Percentiles rank a stretch among this genome's conserved stretches.
phyloP scores from a whole-genome alignment of 306 rosid genomes.

The Trifolium pratense region DNA sequence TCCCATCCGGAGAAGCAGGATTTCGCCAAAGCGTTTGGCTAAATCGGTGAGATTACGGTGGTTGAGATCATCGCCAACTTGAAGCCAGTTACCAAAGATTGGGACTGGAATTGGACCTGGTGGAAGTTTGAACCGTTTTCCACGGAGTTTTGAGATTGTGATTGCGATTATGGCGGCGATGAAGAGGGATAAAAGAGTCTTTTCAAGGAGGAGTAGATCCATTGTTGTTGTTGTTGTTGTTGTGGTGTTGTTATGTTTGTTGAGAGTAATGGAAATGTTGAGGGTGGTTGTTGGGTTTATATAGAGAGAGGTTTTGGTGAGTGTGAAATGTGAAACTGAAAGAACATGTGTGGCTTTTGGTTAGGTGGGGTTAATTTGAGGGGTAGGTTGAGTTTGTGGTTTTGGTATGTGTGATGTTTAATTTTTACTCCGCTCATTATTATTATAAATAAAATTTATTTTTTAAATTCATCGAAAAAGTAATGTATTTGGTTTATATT shows the following conservation, averaged over 20 bases:
- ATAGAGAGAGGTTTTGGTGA: constrained; percentile 10
- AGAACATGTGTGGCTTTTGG: background rate
- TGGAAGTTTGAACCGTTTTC: constrained; percentile 79
- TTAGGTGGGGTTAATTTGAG: constrained; percentile 27
- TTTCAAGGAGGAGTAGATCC: constrained; percentile 90
- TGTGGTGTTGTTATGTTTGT: background rate
- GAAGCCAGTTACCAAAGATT: constrained; percentile 88
- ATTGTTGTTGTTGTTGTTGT: constrained; percentile 34
- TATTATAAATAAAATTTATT: too few relatives aligned
- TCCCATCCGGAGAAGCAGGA: constrained; percentile 89
- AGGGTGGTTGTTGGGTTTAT: constrained; percentile 17
- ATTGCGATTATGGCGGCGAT: constrained; percentile 57
- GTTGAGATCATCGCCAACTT: constrained; percentile 91
- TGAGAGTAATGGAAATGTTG: too few relatives aligned
- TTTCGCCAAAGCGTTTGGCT: constrained; percentile 78
- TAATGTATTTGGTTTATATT: too few relatives aligned
- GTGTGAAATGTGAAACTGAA: too few relatives aligned
- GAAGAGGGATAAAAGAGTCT: constrained; percentile 73
- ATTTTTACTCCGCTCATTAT: too few relatives aligned
- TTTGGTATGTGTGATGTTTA: background rate
- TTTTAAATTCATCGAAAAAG: too few relatives aligned
- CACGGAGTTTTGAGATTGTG: constrained; percentile 64
- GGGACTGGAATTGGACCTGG: constrained; percentile 88
- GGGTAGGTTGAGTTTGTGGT: constrained; percentile 43
- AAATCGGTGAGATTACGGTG: constrained; percentile 84